Evolutionary conservation across 306 rosid species (phyloP).

Genomic region (Vigna mungo): DNA sequence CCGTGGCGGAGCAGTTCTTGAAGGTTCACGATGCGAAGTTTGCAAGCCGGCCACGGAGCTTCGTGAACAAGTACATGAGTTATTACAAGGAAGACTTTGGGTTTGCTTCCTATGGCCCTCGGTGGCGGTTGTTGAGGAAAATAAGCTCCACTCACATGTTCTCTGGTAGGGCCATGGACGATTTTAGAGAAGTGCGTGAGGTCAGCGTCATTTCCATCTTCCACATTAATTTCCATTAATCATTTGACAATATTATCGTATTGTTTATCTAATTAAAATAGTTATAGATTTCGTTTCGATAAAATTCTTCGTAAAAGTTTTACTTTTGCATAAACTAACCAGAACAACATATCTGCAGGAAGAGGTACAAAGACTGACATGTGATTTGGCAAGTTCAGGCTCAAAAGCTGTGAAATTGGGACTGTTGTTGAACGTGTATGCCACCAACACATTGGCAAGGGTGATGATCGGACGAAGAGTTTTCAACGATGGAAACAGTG

Average conservation of each 20-base stretch:
- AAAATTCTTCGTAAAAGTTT: no score
- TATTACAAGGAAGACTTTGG: conserved; percentile 65
- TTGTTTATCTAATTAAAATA: no score
- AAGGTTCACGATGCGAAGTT: not conserved
- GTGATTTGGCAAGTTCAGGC: not conserved
- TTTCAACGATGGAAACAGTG: conserved; percentile 56
- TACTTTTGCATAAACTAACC: no score
- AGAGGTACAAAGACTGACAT: conserved; percentile 39
- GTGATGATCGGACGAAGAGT: conserved; percentile 71
- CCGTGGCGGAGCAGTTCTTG: conserved; percentile 55
- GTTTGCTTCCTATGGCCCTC: conserved; percentile 25
- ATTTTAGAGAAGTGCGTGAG: not conserved
- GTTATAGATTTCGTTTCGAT: no score
- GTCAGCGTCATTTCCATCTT: not conserved
- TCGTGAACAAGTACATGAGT: conserved; percentile 31
- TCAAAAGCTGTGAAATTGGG: conserved; percentile 54
- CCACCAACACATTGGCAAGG: conserved; percentile 69
- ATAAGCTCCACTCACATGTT: not conserved
- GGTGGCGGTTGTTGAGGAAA: not conserved
- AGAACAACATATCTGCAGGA: conserved; percentile 52
- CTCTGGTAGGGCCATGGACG: not conserved
- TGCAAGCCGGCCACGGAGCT: not conserved
- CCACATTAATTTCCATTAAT: no score
- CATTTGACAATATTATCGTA: no score
- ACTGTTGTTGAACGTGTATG: conserved; percentile 62